Conservation (phyloP, 2,329 filamentous ascomycete genomes). For the Coniochaeta sp. region DNA sequence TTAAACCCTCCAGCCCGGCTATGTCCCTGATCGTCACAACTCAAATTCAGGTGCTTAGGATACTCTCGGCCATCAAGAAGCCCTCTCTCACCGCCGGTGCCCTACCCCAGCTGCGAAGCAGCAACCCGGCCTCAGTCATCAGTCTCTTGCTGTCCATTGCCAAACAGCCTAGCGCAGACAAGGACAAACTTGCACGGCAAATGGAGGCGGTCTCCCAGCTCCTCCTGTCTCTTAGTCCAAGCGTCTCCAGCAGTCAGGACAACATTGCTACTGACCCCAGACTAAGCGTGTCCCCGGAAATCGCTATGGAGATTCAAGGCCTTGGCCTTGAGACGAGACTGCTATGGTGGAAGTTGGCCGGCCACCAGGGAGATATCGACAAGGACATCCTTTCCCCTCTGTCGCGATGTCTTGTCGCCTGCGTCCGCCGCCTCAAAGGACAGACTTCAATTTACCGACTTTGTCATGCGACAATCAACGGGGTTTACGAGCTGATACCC, state of each 20-base stretch:
- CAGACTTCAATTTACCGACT: constrained; percentile 30
- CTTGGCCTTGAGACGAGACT: constrained; percentile 55
- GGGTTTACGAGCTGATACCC: constrained; percentile 31
- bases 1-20: constrained; percentile 32
- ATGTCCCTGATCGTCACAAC: constrained; percentile 53
- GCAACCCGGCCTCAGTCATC: constrained; percentile 48
- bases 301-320: constrained; percentile 56
- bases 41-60: constrained; percentile 58
- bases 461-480: constrained; percentile 26
- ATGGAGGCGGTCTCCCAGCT: constrained; percentile 60
- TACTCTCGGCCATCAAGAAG: constrained; percentile 55
- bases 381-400: constrained; percentile 62
- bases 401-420: constrained; percentile 56
- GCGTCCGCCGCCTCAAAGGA: constrained; percentile 42
- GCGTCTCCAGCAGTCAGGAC: constrained; percentile 59
- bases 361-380: constrained; percentile 51
- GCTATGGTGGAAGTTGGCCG: constrained; percentile 58
- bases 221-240: constrained; percentile 60
- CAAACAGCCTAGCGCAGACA: constrained; percentile 33
- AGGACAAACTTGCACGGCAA: constrained; percentile 55
- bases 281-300: constrained; percentile 47
- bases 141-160: constrained; percentile 46
- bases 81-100: constrained; percentile 51
- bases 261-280: constrained; percentile 42
- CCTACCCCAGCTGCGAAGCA: constrained; percentile 46